Percentiles rank a stretch among this genome's conserved stretches.
These are phyloP conservation scores for Mycena olivaceomarginata DNA, from an alignment of 768 basidiomycete genomes.

Conservation along the genomic window DNA sequence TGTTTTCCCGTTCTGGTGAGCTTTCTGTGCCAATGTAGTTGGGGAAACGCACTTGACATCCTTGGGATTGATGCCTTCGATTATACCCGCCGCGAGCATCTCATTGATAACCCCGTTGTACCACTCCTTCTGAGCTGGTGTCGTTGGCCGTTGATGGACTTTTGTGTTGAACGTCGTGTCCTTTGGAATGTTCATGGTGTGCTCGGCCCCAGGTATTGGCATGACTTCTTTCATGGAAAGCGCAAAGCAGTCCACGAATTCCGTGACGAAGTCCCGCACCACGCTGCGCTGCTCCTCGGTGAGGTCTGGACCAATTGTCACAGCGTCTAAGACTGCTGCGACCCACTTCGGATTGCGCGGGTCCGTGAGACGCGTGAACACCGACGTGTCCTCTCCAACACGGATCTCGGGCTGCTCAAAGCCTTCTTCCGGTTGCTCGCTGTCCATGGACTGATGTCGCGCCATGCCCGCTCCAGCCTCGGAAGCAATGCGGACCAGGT, in stretches of 20 bases:
- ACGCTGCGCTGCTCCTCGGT: neutral
- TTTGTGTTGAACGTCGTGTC: slow-evolving; percentile 53
- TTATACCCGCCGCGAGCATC: slow-evolving; percentile 58
- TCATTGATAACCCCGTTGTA: slow-evolving; percentile 56
- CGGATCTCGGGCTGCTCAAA: slow-evolving; percentile 22
- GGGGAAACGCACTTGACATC: slow-evolving; percentile 58
- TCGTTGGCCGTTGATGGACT: slow-evolving; percentile 54
- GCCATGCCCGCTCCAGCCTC: neutral
- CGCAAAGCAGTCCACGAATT: slow-evolving; percentile 63
- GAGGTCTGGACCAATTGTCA: slow-evolving; percentile 12
- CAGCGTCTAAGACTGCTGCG: neutral
- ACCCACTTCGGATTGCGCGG: slow-evolving; percentile 14
- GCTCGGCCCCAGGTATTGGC: slow-evolving; percentile 53
- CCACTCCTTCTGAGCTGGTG: slow-evolving; percentile 54
- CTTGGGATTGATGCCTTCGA: slow-evolving; percentile 48
- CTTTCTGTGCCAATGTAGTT: slow-evolving; percentile 60
- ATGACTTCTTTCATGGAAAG: slow-evolving; percentile 59
- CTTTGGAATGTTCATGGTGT: slow-evolving; percentile 56
- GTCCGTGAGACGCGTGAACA: slow-evolving; percentile 17
- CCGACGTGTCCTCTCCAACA: neutral
- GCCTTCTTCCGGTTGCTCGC: neutral
- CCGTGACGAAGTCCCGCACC: slow-evolving; percentile 46
- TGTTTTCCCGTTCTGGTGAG: slow-evolving; percentile 50
- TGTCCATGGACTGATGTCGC: too few species aligned
- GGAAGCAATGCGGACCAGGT: neutral